These are phyloP conservation scores for Lachancea thermotolerans DNA, from an alignment of 805 yeast genomes.

Conservation along the genomic window DNA sequence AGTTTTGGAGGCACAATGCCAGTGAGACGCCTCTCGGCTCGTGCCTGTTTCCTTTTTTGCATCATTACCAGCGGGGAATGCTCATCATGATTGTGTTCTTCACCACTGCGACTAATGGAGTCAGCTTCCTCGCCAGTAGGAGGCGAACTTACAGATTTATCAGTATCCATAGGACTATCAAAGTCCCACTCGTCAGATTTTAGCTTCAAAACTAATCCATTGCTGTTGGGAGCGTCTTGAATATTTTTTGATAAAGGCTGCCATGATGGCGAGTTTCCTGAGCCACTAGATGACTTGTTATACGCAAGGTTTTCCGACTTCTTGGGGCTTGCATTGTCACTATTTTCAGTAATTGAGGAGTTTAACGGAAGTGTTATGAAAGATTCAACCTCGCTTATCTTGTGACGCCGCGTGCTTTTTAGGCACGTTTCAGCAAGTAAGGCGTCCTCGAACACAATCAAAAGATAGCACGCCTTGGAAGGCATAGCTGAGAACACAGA, in stretches of 20 bases:
- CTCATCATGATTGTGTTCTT: constrained; percentile 8
- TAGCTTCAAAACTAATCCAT: background rate
- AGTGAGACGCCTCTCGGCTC: constrained; percentile 6
- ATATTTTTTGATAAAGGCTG: too few species aligned
- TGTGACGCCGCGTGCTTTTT: constrained; percentile 13
- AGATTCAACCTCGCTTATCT: constrained; percentile 30
- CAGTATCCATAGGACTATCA: background rate
- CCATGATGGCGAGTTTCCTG: too few species aligned
- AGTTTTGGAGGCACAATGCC: too few species aligned
- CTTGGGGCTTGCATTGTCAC: background rate
- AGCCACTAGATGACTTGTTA: too few species aligned
- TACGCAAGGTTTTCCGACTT: background rate
- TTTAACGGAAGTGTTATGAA: constrained; percentile 20
- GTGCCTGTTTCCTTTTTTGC: constrained; percentile 19
- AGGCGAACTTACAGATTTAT: background rate
- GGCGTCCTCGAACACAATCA: background rate
- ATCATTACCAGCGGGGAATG: constrained; percentile 21
- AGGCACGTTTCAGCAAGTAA: background rate
- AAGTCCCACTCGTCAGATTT: constrained; percentile 4
- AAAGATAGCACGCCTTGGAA: background rate
- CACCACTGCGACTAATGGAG: background rate
- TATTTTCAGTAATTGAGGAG: background rate
- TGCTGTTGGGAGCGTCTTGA: background rate
- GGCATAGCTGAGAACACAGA: background rate
- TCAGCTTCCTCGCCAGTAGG: background rate